phyloP scores from a whole-genome alignment of 805 yeast genomes.

The Starmerella powellii region DNA sequence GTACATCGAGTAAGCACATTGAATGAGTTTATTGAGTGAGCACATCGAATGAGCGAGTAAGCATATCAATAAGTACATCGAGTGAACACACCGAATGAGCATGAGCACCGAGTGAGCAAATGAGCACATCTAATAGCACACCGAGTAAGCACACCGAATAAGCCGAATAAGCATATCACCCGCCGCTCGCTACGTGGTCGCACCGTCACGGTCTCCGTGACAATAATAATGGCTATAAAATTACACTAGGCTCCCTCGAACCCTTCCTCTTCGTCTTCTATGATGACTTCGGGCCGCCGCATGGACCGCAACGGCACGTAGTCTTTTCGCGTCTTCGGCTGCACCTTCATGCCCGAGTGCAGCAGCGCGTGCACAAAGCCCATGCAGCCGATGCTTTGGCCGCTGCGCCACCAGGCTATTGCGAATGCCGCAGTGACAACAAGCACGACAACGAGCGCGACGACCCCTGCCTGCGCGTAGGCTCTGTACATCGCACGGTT shows the following conservation, averaged over 20 bases:
- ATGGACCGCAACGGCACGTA: constrained; percentile 17
- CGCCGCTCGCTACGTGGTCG: no score
- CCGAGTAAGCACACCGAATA: no score
- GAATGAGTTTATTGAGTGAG: no score
- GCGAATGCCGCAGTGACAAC: constrained; percentile 20
- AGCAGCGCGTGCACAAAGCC: constrained; percentile 20
- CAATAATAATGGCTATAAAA: no score
- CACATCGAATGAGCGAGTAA: no score
- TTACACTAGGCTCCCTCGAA: neutral
- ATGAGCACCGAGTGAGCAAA: no score
- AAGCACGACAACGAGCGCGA: constrained; percentile 30
- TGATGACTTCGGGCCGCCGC: constrained; percentile 18
- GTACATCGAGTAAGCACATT: no score
- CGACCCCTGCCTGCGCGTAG: constrained; percentile 31
- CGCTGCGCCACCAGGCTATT: constrained; percentile 17
- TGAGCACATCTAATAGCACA: no score
- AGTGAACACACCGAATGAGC: no score
- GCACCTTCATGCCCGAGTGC: constrained; percentile 12
- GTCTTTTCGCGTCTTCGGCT: constrained; percentile 8
- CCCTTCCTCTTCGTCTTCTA: constrained; percentile 24
- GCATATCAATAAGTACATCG: no score
- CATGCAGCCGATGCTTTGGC: constrained; percentile 16
- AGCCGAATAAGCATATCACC: no score
- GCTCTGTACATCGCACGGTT: constrained; percentile 30
- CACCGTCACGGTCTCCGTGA: no score